Percentiles rank a stretch among this genome's conserved stretches.
Conservation (phyloP, 768 basidiomycete genomes). For the Scleroderma citrinum region DNA sequence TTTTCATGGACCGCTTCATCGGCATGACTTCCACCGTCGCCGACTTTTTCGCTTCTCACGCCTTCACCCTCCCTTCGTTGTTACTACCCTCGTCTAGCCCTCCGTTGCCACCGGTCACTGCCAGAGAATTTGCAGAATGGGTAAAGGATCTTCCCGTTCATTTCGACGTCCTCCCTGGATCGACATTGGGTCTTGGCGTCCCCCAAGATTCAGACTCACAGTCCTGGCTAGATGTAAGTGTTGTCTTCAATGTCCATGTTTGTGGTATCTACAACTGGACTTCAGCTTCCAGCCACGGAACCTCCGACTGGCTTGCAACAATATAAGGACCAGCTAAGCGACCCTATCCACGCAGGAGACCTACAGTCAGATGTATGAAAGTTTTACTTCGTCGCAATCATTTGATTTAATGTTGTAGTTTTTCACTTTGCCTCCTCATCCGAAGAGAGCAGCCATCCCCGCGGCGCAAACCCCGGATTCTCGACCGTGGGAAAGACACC, state of each 20-base stretch:
- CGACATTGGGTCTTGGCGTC: not conserved
- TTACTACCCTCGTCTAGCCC: too few relatives aligned
- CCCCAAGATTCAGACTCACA: not conserved
- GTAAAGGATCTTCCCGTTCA: constrained; percentile 72
- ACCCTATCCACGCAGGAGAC: not conserved
- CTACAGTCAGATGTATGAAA: not conserved
- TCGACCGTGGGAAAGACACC: not conserved
- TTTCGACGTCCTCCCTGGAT: constrained; percentile 40
- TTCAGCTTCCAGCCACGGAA: not conserved
- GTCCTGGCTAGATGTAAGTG: constrained; percentile 1
- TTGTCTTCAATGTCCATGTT: not conserved
- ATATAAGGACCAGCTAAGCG: not conserved
- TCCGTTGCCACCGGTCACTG: constrained; percentile 43
- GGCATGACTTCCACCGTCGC: constrained; percentile 87
- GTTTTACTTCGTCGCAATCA: not conserved
- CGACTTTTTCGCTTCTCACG: constrained; percentile 74
- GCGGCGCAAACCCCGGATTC: not conserved
- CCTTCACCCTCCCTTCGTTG: constrained; percentile 72
- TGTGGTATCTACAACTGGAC: not conserved
- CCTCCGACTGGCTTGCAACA: not conserved
- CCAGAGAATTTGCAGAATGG: constrained; percentile 85
- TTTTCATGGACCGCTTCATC: constrained; percentile 85
- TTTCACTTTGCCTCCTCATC: not conserved
- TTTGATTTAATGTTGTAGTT: not conserved
- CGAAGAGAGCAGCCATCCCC: not conserved